A percentile compares a stretch with the other conserved stretches of the same genome.
phyloP scores from a whole-genome alignment of 73 alveolate species.

The Halteria grandinella region DNA sequence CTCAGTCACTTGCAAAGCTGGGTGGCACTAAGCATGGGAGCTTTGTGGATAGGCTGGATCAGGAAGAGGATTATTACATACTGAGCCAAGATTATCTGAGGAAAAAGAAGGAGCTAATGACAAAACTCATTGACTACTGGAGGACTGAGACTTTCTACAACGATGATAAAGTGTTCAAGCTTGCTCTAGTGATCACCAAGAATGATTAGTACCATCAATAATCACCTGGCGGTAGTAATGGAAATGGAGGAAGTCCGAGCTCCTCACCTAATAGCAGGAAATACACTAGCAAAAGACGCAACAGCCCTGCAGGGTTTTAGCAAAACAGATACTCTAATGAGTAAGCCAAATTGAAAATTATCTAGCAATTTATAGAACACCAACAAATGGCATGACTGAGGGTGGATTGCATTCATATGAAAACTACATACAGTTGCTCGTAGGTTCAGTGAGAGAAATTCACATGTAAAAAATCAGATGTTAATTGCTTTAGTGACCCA shows the following conservation, averaged over 20 bases:
- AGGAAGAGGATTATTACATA: constrained; percentile 36
- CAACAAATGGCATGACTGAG: no score
- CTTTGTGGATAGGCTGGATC: constrained; percentile 19
- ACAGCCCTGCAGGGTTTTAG: no score
- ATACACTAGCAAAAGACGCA: no score
- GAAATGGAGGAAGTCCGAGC: no score
- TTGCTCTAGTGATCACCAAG: constrained; percentile 18
- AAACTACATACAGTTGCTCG: constrained; percentile 15
- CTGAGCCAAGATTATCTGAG: constrained; percentile 3
- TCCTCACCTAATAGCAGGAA: no score
- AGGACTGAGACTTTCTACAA: constrained; percentile 1
- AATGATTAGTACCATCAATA: not conserved
- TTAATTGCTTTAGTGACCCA: constrained; percentile 8
- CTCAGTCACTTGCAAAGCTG: not conserved
- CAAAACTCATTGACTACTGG: constrained; percentile 38
- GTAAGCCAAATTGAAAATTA: no score
- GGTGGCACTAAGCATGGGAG: not conserved
- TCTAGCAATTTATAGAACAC: no score
- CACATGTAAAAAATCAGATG: constrained; percentile 6
- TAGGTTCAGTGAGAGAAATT: constrained; percentile 10
- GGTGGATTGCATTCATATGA: no score
- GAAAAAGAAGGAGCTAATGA: not conserved
- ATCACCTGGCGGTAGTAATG: no score
- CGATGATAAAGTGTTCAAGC: not conserved
- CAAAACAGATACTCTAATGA: no score